These are phyloP conservation scores for Mycosarcoma maydis DNA, from an alignment of 1,284 basidiomycete species.

Conservation along the genomic window DNA sequence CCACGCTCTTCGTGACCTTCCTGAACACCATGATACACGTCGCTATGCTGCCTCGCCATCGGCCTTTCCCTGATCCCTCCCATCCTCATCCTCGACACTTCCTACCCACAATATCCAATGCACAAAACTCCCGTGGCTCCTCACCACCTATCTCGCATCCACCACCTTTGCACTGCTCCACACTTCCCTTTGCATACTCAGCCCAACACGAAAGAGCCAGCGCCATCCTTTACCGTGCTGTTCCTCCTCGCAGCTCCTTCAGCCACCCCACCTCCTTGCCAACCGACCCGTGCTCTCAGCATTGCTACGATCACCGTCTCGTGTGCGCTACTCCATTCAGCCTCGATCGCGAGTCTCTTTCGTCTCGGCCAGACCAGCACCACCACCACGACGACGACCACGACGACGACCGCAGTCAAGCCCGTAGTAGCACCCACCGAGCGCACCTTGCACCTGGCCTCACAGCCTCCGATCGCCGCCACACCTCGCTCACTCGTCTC, in stretches of 20 bases:
- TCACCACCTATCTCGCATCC: neutral
- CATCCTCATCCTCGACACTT: slow-evolving; percentile 14
- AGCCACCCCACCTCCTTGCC: slow-evolving; percentile 1
- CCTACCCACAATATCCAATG: slow-evolving; percentile 10
- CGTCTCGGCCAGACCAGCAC: neutral
- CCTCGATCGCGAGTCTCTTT: slow-evolving; percentile 25
- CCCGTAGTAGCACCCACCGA: neutral
- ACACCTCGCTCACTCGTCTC: neutral
- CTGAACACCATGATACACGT: neutral
- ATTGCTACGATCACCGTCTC: slow-evolving; percentile 1
- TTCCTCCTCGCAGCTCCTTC: slow-evolving; percentile 10
- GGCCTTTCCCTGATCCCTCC: slow-evolving; percentile 1
- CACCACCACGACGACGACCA: slow-evolving; percentile 1
- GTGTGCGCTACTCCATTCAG: slow-evolving; percentile 23
- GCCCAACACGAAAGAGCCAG: neutral
- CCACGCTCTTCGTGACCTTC: neutral
- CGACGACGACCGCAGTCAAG: slow-evolving; percentile 2
- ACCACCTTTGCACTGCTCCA: slow-evolving; percentile 11
- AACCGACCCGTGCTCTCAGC: slow-evolving; percentile 1
- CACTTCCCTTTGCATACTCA: slow-evolving; percentile 7
- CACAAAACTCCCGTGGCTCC: slow-evolving; percentile 1
- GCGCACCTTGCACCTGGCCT: neutral
- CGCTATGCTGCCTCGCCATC: slow-evolving; percentile 22
- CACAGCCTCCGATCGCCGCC: neutral
- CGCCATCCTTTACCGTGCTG: neutral